These are phyloP conservation scores for Pogostemon cablin DNA, from an alignment of 257 asterid genomes.

Conservation along the genomic window DNA sequence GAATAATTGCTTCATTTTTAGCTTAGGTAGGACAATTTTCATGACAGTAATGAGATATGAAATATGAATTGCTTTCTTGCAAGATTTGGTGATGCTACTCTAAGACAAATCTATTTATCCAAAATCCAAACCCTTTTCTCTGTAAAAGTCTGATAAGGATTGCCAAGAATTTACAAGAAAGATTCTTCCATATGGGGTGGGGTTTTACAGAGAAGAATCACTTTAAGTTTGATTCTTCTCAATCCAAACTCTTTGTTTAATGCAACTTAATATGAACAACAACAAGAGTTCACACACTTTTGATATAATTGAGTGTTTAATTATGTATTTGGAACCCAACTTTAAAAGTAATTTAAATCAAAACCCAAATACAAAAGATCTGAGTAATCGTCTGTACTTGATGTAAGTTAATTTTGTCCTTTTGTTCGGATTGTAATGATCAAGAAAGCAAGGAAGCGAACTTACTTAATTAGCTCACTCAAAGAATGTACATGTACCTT, in stretches of 20 bases:
- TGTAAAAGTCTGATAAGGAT: slow-evolving; percentile 33
- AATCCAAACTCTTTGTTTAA: slow-evolving; percentile 38
- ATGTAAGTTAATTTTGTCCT: too few species aligned
- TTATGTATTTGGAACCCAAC: too few species aligned
- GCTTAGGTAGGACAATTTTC: background rate
- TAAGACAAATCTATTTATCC: slow-evolving; percentile 14
- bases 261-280: slow-evolving; percentile 6
- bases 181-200: slow-evolving; percentile 41
- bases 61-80: slow-evolving; percentile 14
- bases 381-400: too few species aligned
- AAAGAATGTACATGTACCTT: too few species aligned
- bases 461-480: too few species aligned
- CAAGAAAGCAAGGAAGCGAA: too few species aligned
- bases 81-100: slow-evolving; percentile 31
- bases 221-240: slow-evolving; percentile 54
- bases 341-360: too few species aligned
- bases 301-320: too few species aligned
- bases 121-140: background rate
- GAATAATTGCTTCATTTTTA: background rate
- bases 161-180: slow-evolving; percentile 33
- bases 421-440: too few species aligned
- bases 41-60: slow-evolving; percentile 13
- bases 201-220: slow-evolving; percentile 43
- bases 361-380: too few species aligned
- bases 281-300: background rate